Evolutionary conservation across 208 protist genomes (phyloP).

Genomic region (Crithidia sp.): DNA sequence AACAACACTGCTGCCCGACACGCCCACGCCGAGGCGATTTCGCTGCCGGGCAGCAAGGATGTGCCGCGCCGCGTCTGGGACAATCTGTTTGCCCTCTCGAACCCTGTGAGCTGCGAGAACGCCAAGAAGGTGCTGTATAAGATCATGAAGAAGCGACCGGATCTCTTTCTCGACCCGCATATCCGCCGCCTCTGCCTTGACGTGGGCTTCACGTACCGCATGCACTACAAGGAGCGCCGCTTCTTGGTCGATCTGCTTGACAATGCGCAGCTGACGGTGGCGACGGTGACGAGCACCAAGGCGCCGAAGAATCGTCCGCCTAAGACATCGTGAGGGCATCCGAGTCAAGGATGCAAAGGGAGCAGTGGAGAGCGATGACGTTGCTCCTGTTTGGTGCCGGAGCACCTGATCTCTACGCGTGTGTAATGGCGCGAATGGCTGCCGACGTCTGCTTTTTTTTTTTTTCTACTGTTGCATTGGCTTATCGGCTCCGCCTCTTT

Average conservation of each 20-base stretch:
- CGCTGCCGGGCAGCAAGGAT: conserved; percentile 18
- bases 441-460: background rate
- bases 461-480: background rate
- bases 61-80: conserved; percentile 60
- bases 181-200: conserved; percentile 68
- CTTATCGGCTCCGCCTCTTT: background rate
- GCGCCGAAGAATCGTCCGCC: background rate
- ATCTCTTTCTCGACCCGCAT: conserved; percentile 63
- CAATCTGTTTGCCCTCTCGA: conserved; percentile 69
- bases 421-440: too few species aligned
- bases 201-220: conserved; percentile 56
- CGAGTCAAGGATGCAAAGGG: too few species aligned
- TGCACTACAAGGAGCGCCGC: conserved; percentile 83
- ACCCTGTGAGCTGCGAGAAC: conserved; percentile 79
- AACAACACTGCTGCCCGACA: conserved; percentile 54
- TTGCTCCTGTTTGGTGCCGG: too few species aligned
- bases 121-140: conserved; percentile 78
- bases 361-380: too few species aligned
- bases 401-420: too few species aligned
- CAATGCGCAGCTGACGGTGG: conserved; percentile 54
- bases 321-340: background rate
- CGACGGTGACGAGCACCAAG: conserved; percentile 7
- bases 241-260: conserved; percentile 84
- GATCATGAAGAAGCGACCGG: conserved; percentile 72
- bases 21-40: conserved; percentile 44